Evolutionary conservation across 352 stramenopile genomes (phyloP), one percentile per base, ranked within the genome.

Genomic region (Pythium coloratum): DNA sequence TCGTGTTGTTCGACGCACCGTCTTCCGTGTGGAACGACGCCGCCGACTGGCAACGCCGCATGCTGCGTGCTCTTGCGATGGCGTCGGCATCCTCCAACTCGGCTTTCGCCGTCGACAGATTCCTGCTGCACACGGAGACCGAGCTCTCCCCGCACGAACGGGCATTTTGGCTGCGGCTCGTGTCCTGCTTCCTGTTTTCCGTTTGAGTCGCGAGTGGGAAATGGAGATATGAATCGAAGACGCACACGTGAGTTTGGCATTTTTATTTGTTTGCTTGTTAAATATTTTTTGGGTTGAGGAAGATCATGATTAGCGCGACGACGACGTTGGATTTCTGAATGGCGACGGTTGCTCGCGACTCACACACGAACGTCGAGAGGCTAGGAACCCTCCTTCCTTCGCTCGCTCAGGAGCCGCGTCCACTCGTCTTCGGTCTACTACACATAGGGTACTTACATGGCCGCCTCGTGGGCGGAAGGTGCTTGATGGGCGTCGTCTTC

Each of bases 101-200:
- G n/a, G 20, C 14, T 4, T 73, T 73, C 50, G 58, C 49, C 4
- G 24, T 73, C 28, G 56, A 69, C 30, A 60, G 66, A 3, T 69
- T 73, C 50, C 50, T 73, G 10, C 50, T 28, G 24, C 46, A 54
- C 54, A 58, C 57, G 3, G 26, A 32, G 66, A 65, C 28, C 28
- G 50, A 32, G 44, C 47, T 67, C 24, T 64, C 40, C 32, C 63
- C 55, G 8, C 44, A 73, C 24, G 67, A 73, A 40, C 47, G 69
- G 58, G 46, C 56, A 12, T 69, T 73, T 49, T 73, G 61, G 67
- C 62, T 73, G 14, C 61, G 61, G 20, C 40, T 73, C 28, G 67
- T 67, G 20, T 66, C 61, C 16, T 73, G 63, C 62, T 69, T 73
- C 61, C 53, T 73, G 55, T 73, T 73, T 49, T 69, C 67, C 50